Evolutionary conservation across 2,329 filamentous ascomycete species (phyloP), one percentile per base, ranked within the genome.

Genomic region (Arthrinium puccinioides): DNA sequence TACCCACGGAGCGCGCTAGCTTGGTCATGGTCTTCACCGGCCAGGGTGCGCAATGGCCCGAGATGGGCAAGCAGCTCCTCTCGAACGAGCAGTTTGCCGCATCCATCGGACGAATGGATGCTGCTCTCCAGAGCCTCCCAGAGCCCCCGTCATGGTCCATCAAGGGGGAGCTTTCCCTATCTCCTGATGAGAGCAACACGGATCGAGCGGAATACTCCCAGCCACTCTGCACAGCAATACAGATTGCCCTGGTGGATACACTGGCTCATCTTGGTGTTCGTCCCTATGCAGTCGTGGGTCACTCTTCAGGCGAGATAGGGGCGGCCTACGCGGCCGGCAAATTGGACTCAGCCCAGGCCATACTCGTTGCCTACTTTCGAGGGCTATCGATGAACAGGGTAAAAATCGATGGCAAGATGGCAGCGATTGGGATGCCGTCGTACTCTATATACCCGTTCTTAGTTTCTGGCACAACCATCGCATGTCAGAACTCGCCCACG

Each of bases 361-460:
- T 28, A 8, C 14, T 28, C 9, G 26, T 14, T 28, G 26, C 26
- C 8, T 28, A 14, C 25, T 11, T 11, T 14, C 25, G 15, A 13
- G 25, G 13, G 25, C 15, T 11, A 13, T 13, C 25, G 11, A 27
- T 13, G 13, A 11, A 25, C 14, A 18, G 14, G 13, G 11, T 16
- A 9, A 25, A 11, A 16, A 25, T 8, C 14, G 9, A n/a, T 15
- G 42, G 42, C 4, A 23, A 21, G 14, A 44, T 44, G 37, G 21
- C 38, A 25, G 42, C 42, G 6, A 30, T 44, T 6, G 40, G 42
- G 6, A 21, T n/a, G n/a, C n/a, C n/a, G n/a, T n/a, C n/a, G n/a
- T n/a, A n/a, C n/a, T n/a, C n/a, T n/a, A n/a, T 35, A 4, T 13
- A 15, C 16, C 21, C 21, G 15, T 34, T 15, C 14, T 21, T 42